phyloP scores from a whole-genome alignment of 768 basidiomycete genomes.

The Amylocystis lapponica region DNA sequence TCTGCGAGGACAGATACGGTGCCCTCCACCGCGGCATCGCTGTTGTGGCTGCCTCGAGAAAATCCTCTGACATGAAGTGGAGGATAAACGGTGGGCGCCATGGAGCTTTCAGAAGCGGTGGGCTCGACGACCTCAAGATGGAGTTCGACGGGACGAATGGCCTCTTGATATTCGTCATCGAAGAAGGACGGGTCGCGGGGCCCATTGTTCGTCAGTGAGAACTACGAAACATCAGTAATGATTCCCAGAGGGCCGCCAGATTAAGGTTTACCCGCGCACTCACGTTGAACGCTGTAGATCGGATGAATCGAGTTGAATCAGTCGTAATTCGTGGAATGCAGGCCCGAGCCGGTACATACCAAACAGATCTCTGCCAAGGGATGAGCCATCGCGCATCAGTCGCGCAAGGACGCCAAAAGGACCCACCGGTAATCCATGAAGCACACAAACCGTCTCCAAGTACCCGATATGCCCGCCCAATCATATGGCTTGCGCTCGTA shows the following conservation, averaged over 20 bases:
- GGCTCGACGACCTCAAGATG: constrained; percentile 40
- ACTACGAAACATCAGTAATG: constrained; percentile 9
- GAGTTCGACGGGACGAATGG: constrained; percentile 56
- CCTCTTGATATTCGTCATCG: constrained; percentile 54
- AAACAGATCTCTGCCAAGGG: constrained; percentile 33
- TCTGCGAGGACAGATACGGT: constrained; percentile 28
- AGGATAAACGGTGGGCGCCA: constrained; percentile 14
- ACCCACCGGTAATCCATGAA: constrained; percentile 75
- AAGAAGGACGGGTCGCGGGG: constrained; percentile 35
- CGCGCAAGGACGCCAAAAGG: background rate
- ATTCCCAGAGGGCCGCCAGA: background rate
- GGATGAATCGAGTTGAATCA: too few species aligned
- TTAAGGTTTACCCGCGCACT: constrained; percentile 10
- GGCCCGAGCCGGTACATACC: constrained; percentile 24
- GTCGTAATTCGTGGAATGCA: too few species aligned
- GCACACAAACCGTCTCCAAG: constrained; percentile 69
- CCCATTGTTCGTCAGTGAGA: constrained; percentile 8
- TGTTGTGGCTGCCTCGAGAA: constrained; percentile 22
- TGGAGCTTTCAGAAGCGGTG: constrained; percentile 1
- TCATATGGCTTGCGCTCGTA: constrained; percentile 33
- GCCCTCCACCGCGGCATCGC: constrained; percentile 26
- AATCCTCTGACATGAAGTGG: constrained; percentile 25
- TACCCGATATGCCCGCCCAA: constrained; percentile 74
- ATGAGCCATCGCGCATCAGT: background rate
- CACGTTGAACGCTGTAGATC: constrained; percentile 23